Percentiles rank a stretch among this genome's conserved stretches.
phyloP scores from a whole-genome alignment of 1,284 basidiomycete species.

The Meripilus lineatus region DNA sequence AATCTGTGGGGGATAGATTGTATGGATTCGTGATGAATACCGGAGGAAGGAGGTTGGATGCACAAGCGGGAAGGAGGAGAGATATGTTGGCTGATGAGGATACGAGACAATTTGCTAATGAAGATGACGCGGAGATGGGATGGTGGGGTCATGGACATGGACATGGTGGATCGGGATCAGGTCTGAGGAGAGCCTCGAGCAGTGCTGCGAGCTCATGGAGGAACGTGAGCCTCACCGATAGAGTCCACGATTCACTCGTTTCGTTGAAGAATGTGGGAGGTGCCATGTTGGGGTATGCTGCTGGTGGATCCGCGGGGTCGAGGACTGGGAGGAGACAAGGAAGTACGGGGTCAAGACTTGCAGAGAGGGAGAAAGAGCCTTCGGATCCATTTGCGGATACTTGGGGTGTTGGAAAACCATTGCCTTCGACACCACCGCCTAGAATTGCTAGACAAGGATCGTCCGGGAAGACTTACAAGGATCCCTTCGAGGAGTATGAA shows the following conservation, averaged over 20 bases:
- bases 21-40: slow-evolving; percentile 19
- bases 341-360: slow-evolving; percentile 23
- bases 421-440: slow-evolving; percentile 20
- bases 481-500: slow-evolving; percentile 53
- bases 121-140: slow-evolving; percentile 2
- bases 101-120: slow-evolving; percentile 40
- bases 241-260: slow-evolving; percentile 28
- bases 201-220: slow-evolving; percentile 22
- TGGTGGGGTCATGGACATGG: slow-evolving; percentile 1
- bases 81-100: slow-evolving; percentile 81
- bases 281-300: slow-evolving; percentile 27
- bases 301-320: slow-evolving; percentile 17
- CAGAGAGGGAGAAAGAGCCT: slow-evolving; percentile 43
- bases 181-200: slow-evolving; percentile 22
- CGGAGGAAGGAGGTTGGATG: slow-evolving; percentile 13
- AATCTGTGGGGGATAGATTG: slow-evolving; percentile 19
- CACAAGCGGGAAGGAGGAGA: slow-evolving; percentile 30
- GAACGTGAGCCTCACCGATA: slow-evolving; percentile 17
- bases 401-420: slow-evolving; percentile 28
- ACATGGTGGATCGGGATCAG: slow-evolving; percentile 8
- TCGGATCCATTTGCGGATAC: slow-evolving; percentile 47
- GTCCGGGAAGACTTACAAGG: slow-evolving; percentile 34
- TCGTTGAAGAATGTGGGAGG: slow-evolving; percentile 49
- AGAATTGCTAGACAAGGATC: slow-evolving; percentile 35
- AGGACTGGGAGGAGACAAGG: slow-evolving; percentile 21